phyloP scores from a whole-genome alignment of 2,329 filamentous ascomycete genomes.

The Exophiala alcalophila region DNA sequence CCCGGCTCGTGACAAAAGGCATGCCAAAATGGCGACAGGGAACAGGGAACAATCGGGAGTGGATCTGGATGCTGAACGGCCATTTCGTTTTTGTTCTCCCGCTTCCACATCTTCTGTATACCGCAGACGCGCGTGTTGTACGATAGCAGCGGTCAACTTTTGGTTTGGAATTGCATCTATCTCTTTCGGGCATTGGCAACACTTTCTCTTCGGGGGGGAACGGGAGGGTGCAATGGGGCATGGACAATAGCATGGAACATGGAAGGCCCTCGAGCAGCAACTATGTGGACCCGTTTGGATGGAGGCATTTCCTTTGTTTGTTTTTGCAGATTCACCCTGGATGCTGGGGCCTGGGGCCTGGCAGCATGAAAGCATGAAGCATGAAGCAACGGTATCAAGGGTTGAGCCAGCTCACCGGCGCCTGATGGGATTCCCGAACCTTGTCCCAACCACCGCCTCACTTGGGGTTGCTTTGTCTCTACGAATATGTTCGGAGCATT shows the following conservation, averaged over 20 bases:
- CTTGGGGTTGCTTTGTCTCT: too few species aligned
- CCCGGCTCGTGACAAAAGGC: conserved; percentile 17
- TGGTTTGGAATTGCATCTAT: conserved; percentile 3
- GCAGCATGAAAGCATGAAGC: too few species aligned
- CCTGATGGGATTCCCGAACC: too few species aligned
- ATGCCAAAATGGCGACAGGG: conserved; percentile 5
- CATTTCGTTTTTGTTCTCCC: background rate
- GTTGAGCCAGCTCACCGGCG: too few species aligned
- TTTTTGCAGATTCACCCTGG: too few species aligned
- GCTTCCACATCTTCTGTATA: background rate
- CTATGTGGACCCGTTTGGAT: too few species aligned
- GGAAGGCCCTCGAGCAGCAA: background rate
- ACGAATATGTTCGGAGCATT: too few species aligned
- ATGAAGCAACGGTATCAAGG: too few species aligned
- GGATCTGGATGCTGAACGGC: too few species aligned
- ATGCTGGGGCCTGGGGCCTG: too few species aligned
- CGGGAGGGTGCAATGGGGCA: background rate
- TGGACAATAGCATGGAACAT: too few species aligned
- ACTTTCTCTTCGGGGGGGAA: conserved; percentile 1
- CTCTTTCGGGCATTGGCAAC: conserved; percentile 2
- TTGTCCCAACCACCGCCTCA: too few species aligned
- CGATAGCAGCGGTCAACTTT: conserved; percentile 5
- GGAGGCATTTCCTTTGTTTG: conserved; percentile 1
- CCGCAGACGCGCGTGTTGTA: conserved; percentile 3
- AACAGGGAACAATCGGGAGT: conserved; percentile 1